Evolutionary conservation across 148 eudicot species (phyloP), one percentile per base, ranked within the genome.

Genomic region (Rhododendron molle): DNA sequence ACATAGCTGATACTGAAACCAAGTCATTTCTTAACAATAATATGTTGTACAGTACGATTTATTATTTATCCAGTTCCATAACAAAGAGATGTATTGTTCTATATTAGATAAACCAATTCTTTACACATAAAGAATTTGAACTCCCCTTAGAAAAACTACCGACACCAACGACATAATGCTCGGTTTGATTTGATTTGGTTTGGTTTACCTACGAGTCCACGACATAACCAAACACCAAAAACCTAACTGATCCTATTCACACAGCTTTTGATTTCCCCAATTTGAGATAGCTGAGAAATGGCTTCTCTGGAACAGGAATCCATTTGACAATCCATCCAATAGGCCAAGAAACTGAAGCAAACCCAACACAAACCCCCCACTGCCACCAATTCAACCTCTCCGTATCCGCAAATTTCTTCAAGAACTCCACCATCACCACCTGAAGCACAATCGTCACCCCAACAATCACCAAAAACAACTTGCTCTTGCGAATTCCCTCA

Each of bases 401-500:
- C 52, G 89, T 88, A 72, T 40, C 60, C 1, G 87, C 89, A 82
- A 60, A 85, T 23, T 77, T 85, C 71, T 88, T 81, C 82, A 85
- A 28, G 76, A 60, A 81, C 78, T 88, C 89, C 78, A 88, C 89
- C 89, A 88, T 85, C 56, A 88, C 78, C 69, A 81, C 87, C 23
- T 88, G 89, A 40, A 84, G 58, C 14, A 85, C 78, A 3, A 88
- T 44, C 4, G 83, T 88, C 15, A 65, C 50, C 30, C 82, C 84
- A 16, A 85, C 23, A 15, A 85, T 87, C 47, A 81, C 87, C 40
- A 82, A 34, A 49, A 87, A 88, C 58, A 88, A 23, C 60, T 46
- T 84, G 13, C 81, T 88, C 72, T 47, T 76, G 8, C 43, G 62
- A 3, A 81, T 76, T 32, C 85, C 87, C 14, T 85, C 80, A 20